Base-by-base conservation (phyloP, 2,329 filamentous ascomycete species). In the Taxawa tesnikishii region DNA sequence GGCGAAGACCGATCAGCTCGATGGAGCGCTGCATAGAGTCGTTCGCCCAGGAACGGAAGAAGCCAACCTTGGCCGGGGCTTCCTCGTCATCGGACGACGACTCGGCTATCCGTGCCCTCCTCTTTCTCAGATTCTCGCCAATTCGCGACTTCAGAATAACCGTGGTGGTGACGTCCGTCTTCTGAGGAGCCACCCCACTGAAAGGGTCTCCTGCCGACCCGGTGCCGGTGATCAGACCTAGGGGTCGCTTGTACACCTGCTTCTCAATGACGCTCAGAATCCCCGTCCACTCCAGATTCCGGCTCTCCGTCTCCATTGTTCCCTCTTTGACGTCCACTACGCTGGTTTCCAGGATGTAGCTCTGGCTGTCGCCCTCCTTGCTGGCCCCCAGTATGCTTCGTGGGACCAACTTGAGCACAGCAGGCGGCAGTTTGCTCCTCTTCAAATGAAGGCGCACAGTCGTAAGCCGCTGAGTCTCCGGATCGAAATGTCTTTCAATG, bases 361-460 rank as follows among this genome's bases (percentile, higher is more conserved):
- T 77, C 28, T 83, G 79, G 54, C 79, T 81, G 38, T 71, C 67
- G 26, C 63, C 67, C 21, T 56, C 56, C 9, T 75, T 53, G 12
- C 46, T 54, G 6, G 59, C 77, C 32, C 79, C 79, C 2, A 79
- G 75, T 30, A 75, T 60, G 42, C 73, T 79, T 10, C 71, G 65
- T 1, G 83, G 82, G 5, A 90, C 65, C 16, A 90, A 65, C 52
- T 84, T 84, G 43, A 83, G 70, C 18, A 88, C 71, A 6, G 80
- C 76, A 13, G 71, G 64, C 2, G 83, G 83, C 44, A 90, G 66
- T 39, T 83, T 79, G 11, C 79, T 83, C 58, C 79, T 79, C 62
- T 90, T 90, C 36, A 87, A 64, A 53, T 88, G 83, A 40, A 90
- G 70, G 42, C 83, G 79, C 6, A 80, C 79, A 14, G 82, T 88